phyloP scores from a whole-genome alignment of 176 grass and related monocot species.

The Oropetium thomaeum region DNA sequence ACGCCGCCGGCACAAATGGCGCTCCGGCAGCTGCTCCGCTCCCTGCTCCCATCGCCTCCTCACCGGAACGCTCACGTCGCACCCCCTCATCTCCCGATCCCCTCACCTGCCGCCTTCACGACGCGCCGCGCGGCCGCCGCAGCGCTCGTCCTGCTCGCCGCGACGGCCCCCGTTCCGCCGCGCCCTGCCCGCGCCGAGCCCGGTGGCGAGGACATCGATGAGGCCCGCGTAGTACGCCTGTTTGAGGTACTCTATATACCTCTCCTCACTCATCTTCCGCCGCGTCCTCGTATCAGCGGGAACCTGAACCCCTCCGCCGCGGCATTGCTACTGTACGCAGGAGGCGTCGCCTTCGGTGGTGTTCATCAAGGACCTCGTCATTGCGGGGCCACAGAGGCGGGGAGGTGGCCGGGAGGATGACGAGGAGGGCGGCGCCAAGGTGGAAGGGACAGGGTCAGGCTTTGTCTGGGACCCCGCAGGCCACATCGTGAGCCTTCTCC shows the following conservation, averaged over 20 bases:
- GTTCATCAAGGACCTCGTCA: conserved; percentile 76
- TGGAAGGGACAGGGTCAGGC: conserved; percentile 74
- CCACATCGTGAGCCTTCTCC: conserved; percentile 59
- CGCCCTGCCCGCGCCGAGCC: conserved; percentile 17
- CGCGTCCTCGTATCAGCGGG: too few species aligned
- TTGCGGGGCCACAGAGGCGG: background rate
- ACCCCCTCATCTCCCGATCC: background rate
- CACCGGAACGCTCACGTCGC: background rate
- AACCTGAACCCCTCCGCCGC: background rate
- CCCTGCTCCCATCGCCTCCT: conserved; percentile 20
- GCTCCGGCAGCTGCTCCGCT: conserved; percentile 33
- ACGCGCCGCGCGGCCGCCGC: conserved; percentile 26
- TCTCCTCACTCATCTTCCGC: rapidly evolving
- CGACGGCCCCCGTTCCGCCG: background rate
- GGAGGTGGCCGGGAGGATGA: background rate
- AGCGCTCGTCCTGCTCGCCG: conserved; percentile 16
- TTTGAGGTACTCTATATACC: conserved; percentile 47
- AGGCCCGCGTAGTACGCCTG: conserved; percentile 40
- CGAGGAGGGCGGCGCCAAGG: conserved; percentile 41
- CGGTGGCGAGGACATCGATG: conserved; percentile 39
- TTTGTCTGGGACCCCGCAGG: conserved; percentile 76
- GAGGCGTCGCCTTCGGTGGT: conserved; percentile 82
- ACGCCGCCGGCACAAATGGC: conserved; percentile 22
- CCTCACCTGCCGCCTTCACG: background rate
- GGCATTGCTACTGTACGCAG: conserved; percentile 1